Base-by-base conservation (phyloP, 768 basidiomycete species). In the Termitomyces sp. region DNA sequence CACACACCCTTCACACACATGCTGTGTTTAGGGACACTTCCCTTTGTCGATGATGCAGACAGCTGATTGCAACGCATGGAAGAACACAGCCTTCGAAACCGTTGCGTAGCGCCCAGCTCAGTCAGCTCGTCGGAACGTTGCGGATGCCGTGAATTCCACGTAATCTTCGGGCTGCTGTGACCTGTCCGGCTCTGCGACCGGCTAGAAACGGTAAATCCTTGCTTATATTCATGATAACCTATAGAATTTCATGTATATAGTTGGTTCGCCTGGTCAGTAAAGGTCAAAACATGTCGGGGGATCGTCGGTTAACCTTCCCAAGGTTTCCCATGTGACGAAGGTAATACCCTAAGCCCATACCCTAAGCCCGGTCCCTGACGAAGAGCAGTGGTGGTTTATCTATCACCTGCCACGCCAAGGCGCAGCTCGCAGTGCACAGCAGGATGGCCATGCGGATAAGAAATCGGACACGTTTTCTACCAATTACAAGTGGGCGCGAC, bases 341-440 rank as follows among this genome's bases (percentile, higher is more conserved):
- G 27, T 25, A 27, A 23, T 41, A 32, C 50, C 53, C 53, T 49
- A 50, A 35, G 53, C 53, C 59, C 53, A 48, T 53, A 45, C 56
- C 54, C 60, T 53, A 31, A 46, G 44, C 56, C 51, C 56, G n/a
- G n/a, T 25, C 29, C n/a, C 3, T 12, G 22, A 2, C 18, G 41
- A n/a, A 42, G 15, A n/a, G 29, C 29, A 29, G 29, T 29, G 9
- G 29, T 29, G 3, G 29, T 29, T 35, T 36, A 5, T 11, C 10
- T 20, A 23, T 7, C 39, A 40, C 29, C 50, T 42, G 39, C 31
- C 40, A 18, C 42, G 7, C 10, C n/a, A 36, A 27, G 18, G 25
- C 45, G 40, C 41, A 38, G 46, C 46, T 36, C 35, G 33, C 23
- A 31, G 46, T 38, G 32, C 11, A 10, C 5, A 6, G 13, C 15